Base-by-base conservation (phyloP, 352 stramenopile genomes). In the Phytophthora sansomeana region DNA sequence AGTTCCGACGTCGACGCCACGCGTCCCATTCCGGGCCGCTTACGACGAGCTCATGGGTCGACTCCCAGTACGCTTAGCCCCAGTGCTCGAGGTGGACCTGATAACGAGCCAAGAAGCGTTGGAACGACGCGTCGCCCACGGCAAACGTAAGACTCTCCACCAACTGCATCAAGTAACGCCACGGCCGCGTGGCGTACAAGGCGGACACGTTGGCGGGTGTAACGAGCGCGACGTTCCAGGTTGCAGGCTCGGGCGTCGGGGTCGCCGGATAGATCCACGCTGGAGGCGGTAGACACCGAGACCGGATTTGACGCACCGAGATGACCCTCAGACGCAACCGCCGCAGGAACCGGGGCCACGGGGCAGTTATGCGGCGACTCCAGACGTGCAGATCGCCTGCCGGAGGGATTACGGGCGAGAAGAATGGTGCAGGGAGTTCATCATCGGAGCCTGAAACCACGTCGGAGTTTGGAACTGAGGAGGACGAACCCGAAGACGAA, bases 151-250 rank as follows among this genome's bases (percentile, higher is more conserved):
- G 11, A 9, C 43, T 4, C 19, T 8, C 19, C 17, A 32, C 28
- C 10, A 1, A 14, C 21, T 48, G 17, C 19, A 14, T 24, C 28
- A 53, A 26, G 26, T 33, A 52, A 4, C 10, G 8, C 53, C 53
- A 60, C 24, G 53, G 53, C 8, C 19, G 24, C 21, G 53, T 44
- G 1, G 14, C 28, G 29, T 60, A 60, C 1, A 60, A 13, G 16
- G 39, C 39, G 17, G 51, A 28, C 3, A 60, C 53, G 41, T 49
- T 58, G 7, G 36, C 24, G 3, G 2, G 6, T 0, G 38, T 58
- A 21, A 58, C 9, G 1, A 58, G 24, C 6, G n/a, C 38, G 1
- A 11, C 9, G 26, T 58, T 39, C 38, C 51, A 58, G 1, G 11
- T 4, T 6, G 10, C 5, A 11, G 51, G 38, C 38, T 6, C 3